A percentile compares a stretch with the other conserved stretches of the same genome.
Evolutionary conservation across 73 alveolate genomes (phyloP).

Genomic region (Tetrahymena malaccensis): DNA sequence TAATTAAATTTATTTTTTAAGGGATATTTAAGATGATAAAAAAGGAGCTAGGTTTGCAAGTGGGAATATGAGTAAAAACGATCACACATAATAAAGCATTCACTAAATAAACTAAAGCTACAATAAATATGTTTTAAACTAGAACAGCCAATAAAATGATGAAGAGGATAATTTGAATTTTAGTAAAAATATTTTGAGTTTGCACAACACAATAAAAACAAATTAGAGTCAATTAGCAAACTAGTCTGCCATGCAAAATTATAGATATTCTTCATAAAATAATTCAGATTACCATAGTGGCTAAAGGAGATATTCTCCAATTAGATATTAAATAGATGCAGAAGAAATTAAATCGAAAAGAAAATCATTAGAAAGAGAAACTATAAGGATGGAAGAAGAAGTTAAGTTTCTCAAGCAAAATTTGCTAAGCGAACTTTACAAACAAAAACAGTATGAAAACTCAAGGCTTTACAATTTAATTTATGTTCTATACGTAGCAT

Average conservation of each 20-base stretch:
- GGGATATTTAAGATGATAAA: neutral
- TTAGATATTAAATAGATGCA: neutral
- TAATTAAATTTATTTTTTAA: neutral
- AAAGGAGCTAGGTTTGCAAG: neutral
- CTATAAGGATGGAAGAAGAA: neutral
- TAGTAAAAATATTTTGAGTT: neutral
- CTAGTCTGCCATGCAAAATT: neutral
- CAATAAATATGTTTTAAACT: neutral
- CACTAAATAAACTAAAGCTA: neutral
- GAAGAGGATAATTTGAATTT: neutral
- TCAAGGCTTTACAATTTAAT: neutral
- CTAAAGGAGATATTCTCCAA: neutral
- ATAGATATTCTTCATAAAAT: neutral
- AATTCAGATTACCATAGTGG: neutral
- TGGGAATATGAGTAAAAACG: neutral
- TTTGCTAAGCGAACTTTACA: neutral
- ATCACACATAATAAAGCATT: neutral
- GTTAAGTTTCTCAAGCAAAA: neutral
- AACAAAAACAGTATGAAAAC: neutral
- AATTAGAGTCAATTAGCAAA: neutral
- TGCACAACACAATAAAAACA: neutral
- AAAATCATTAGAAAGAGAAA: neutral
- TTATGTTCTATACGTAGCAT: neutral
- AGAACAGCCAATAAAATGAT: neutral
- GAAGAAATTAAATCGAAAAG: neutral